Percentiles rank a stretch among this genome's conserved stretches.
Evolutionary conservation across 2,329 filamentous ascomycete species (phyloP).

Genomic region (Trichoderma lentiforme): DNA sequence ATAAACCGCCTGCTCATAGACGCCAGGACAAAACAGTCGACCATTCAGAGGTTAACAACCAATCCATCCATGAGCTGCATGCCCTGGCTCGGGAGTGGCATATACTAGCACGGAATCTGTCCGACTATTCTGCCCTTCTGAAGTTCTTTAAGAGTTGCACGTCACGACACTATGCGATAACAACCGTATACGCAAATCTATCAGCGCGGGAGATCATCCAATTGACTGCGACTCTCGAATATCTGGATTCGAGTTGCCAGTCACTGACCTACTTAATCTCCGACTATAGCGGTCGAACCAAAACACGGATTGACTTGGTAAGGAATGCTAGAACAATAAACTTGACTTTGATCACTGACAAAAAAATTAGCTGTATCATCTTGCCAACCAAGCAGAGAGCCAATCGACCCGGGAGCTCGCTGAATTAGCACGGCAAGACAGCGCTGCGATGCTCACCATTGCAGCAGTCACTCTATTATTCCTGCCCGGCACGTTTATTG

Average conservation of each 20-base stretch:
- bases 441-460: slow-evolving; percentile 50
- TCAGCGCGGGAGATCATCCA: neutral
- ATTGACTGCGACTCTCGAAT: neutral
- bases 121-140: neutral
- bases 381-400: neutral
- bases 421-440: slow-evolving; percentile 35
- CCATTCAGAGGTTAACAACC: neutral
- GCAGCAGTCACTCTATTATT: slow-evolving; percentile 48
- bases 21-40: neutral
- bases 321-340: accelerated
- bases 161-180: neutral
- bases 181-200: no score
- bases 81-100: neutral
- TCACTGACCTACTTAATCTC: neutral
- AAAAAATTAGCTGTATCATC: neutral
- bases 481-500: slow-evolving; percentile 50
- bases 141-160: neutral
- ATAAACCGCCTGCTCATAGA: neutral
- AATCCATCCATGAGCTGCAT: neutral
- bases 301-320: neutral
- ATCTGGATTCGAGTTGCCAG: neutral
- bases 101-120: neutral
- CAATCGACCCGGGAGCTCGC: neutral
- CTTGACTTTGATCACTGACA: neutral
- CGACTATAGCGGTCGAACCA: neutral